These are phyloP conservation scores for Lolium multiflorum DNA, from an alignment of 176 grass and related monocot genomes.

Conservation along the genomic window DNA sequence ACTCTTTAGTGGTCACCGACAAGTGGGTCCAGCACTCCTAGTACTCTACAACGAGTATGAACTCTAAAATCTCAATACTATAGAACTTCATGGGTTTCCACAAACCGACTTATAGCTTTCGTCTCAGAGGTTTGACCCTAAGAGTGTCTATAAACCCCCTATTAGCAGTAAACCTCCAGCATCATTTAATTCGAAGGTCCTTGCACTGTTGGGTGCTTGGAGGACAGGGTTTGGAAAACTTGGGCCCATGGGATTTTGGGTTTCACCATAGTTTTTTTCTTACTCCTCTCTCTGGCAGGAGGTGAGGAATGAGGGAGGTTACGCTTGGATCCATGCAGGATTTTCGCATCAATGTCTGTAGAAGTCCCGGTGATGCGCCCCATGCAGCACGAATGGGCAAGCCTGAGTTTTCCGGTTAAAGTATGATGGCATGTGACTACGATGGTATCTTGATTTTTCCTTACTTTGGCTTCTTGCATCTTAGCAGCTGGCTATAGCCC, in stretches of 20 bases:
- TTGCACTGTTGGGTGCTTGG: conserved; percentile 70
- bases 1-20: not conserved
- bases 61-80: not conserved
- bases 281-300: conserved; percentile 44
- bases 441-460: conserved; percentile 46
- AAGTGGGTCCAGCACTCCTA: not conserved
- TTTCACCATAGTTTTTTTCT: conserved; percentile 19
- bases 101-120: conserved; percentile 45
- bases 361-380: conserved; percentile 41
- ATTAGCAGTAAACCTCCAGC: conserved; percentile 7
- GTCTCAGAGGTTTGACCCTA: conserved; percentile 55
- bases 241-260: conserved; percentile 66
- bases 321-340: conserved; percentile 73
- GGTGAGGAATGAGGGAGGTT: conserved; percentile 56
- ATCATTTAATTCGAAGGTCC: conserved; percentile 71
- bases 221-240: conserved; percentile 83
- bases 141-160: conserved; percentile 47
- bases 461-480: conserved; percentile 27
- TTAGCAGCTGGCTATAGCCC: conserved; percentile 11
- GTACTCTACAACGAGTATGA: conserved; percentile 30
- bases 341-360: conserved; percentile 94
- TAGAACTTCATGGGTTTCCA: conserved; percentile 26
- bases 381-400: conserved; percentile 45
- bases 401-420: conserved; percentile 36
- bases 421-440: conserved; percentile 40